Evolutionary conservation across 768 basidiomycete genomes (phyloP), one percentile per base, ranked within the genome.

Genomic region (Termitomyces sp.): DNA sequence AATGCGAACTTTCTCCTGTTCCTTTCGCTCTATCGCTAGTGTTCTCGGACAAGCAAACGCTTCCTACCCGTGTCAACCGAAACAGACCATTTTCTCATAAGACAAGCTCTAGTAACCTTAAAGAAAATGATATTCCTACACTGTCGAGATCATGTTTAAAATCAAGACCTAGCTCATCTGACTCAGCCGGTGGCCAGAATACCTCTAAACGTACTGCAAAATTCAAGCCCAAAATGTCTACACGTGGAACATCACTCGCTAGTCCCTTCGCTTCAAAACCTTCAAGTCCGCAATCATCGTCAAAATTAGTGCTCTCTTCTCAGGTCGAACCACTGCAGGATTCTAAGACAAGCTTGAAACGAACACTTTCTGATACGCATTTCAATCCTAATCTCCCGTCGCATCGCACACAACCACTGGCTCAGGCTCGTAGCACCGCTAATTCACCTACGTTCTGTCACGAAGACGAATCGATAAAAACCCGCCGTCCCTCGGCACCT

Each of bases 401-500:
- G 4, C 46, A 53, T 19, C 57, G 56, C 41, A 32, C n/a, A 25
- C 51, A 56, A 32, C 16, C 34, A 21, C 27, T 54, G 21, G 17
- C n/a, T 23, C 62, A 61, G 37, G 43, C 56, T 31, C 64, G 62
- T 31, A 67, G 64, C 57, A 62, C 65, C 1, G 32, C 56, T 12
- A 63, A 54, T 21, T 65, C 66, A n/a, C 66, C 66, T 23, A 53
- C 32, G 12, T 34, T 21, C 7, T 25, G 37, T 21, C 9, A 43
- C n/a, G 57, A 60, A 31, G 51, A 34, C 8, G 57, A 60, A n/a
- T 37, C 11, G 25, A 27, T 56, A 21, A 62, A 54, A 43, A 42
- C 31, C 16, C 62, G 67, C 16, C 67, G 68, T 29, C 68, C 68
- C 27, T 68, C 68, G 3, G 66, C 64, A 16, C 68, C 66, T 25